Conservation (phyloP, 2,329 filamentous ascomycete species). For the Aspergillus aculeatus region DNA sequence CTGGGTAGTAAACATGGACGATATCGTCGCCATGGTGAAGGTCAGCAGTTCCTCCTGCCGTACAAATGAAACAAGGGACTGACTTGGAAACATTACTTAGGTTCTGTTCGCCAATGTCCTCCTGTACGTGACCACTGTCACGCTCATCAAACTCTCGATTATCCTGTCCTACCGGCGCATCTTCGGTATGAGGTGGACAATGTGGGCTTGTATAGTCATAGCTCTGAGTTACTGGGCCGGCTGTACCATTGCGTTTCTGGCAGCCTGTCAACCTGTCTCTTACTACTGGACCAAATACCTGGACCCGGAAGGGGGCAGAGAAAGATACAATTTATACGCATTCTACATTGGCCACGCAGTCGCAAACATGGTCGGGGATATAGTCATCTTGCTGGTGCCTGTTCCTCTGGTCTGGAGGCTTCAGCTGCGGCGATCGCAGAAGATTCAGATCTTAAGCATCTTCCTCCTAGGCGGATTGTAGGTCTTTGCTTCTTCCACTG, state of each 20-base stretch:
- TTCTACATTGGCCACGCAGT: slow-evolving; percentile 20
- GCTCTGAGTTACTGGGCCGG: slow-evolving; percentile 15
- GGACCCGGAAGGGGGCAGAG: slow-evolving; percentile 10
- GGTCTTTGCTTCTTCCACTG: not conserved
- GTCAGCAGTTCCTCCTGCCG: not conserved
- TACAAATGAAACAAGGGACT: not conserved
- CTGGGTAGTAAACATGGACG: slow-evolving; percentile 14
- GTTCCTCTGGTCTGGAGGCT: slow-evolving; percentile 20
- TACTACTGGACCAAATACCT: slow-evolving; percentile 20
- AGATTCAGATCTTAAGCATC: slow-evolving; percentile 15
- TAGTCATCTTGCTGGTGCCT: slow-evolving; percentile 18
- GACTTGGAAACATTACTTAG: not conserved
- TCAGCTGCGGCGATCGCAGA: slow-evolving; percentile 15
- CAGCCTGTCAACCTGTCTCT: slow-evolving; percentile 14
- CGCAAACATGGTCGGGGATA: slow-evolving; percentile 19
- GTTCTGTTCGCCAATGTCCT: slow-evolving; percentile 18
- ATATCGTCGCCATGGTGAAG: slow-evolving; percentile 9
- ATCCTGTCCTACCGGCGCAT: slow-evolving; percentile 22
- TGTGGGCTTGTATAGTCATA: slow-evolving; percentile 17
- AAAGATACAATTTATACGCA: slow-evolving; percentile 12
- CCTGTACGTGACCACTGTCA: slow-evolving; percentile 15
- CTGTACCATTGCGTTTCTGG: slow-evolving; percentile 8
- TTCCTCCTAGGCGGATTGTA: slow-evolving; percentile 22
- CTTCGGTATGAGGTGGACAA: slow-evolving; percentile 15
- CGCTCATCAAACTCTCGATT: slow-evolving; percentile 20